Conservation (phyloP, 2,329 filamentous ascomycete species). For the Neurospora crassa region DNA sequence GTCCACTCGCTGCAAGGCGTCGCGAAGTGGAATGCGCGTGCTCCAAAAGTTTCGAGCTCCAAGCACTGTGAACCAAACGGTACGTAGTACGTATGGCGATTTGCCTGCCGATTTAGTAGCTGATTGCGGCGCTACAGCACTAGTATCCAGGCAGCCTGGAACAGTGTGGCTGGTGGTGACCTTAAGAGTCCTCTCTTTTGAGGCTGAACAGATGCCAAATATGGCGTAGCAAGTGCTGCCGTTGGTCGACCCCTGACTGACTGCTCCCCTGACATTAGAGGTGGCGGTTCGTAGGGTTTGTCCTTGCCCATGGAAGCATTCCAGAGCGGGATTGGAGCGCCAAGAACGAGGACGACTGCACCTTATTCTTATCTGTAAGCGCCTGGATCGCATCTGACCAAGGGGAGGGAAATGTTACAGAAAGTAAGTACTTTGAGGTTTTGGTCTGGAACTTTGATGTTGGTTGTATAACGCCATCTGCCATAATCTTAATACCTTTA, state of each 20-base stretch:
- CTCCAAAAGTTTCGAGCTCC: conserved; percentile 5
- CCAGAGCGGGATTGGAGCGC: neutral
- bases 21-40: conserved; percentile 2
- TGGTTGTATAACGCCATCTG: neutral
- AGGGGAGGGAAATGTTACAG: neutral
- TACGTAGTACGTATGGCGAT: neutral
- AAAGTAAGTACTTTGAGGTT: neutral
- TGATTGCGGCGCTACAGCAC: neutral
- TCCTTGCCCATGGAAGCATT: neutral
- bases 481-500: neutral
- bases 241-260: neutral
- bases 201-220: neutral
- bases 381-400: neutral
- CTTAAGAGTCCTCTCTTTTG: neutral
- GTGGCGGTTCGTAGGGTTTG: neutral
- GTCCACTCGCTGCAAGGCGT: neutral
- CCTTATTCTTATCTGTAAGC: neutral
- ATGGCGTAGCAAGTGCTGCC: neutral
- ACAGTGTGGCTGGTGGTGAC: neutral
- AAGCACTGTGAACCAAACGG: neutral
- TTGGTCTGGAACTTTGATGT: neutral
- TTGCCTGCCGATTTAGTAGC: neutral
- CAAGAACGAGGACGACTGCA: neutral
- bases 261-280: neutral
- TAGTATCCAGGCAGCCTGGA: neutral